Conservation (phyloP, 805 yeast genomes). For the Soucietia sequanensis region DNA sequence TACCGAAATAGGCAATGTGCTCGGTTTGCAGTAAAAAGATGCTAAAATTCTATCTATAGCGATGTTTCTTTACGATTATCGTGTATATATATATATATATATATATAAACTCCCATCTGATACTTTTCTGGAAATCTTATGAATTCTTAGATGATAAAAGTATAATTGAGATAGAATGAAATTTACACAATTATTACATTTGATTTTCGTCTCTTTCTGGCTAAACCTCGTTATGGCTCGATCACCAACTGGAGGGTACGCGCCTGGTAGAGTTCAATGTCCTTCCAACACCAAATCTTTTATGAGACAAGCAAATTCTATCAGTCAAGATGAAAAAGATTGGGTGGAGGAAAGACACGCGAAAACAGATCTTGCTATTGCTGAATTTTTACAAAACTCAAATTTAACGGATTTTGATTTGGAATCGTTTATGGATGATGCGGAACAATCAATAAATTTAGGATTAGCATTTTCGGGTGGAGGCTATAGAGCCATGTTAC, state of each 20-base stretch:
- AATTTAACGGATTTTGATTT: conserved; percentile 22
- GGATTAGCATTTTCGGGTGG: conserved; percentile 43
- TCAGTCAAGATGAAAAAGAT: conserved; percentile 20
- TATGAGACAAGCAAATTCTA: conserved; percentile 23
- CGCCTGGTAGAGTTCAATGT: conserved; percentile 29
- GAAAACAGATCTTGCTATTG: conserved; percentile 22
- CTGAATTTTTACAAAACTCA: conserved; percentile 18
- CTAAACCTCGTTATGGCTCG: conserved; percentile 6
- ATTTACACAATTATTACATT: too few relatives aligned
- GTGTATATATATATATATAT: too few relatives aligned
- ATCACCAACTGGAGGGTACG: conserved; percentile 25
- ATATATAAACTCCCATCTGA: too few relatives aligned
- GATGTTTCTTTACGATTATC: too few relatives aligned
- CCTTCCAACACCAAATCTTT: conserved; percentile 18
- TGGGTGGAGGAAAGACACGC: conserved; percentile 24
- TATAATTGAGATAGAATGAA: too few relatives aligned
- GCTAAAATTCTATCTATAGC: too few relatives aligned
- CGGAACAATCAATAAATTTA: conserved; percentile 16
- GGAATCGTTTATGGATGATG: conserved; percentile 15
- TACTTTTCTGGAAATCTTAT: too few relatives aligned
- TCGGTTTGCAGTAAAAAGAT: too few relatives aligned
- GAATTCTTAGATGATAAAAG: too few relatives aligned
- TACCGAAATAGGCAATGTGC: too few relatives aligned
- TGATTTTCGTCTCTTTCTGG: background rate
- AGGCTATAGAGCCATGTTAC: conserved; percentile 49